Evolutionary conservation across 352 stramenopile genomes (phyloP).

Genomic region (Globisporangium canariense): DNA sequence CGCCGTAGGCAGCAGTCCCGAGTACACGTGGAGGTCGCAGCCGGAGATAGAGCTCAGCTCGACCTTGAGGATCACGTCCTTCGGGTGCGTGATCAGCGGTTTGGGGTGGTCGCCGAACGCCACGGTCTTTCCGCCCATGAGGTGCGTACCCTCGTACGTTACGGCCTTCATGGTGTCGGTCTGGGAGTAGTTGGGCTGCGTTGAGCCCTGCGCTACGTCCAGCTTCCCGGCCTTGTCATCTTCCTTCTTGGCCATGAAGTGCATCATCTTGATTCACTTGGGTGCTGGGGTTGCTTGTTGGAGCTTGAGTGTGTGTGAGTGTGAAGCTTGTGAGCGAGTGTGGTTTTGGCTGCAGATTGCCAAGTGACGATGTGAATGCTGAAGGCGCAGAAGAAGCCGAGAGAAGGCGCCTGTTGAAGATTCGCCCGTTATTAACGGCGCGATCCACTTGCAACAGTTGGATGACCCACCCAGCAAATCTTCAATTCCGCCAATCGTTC

Average conservation of each 20-base stretch:
- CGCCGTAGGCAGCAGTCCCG: constrained; percentile 31
- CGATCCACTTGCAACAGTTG: not conserved
- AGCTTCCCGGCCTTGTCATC: constrained; percentile 33
- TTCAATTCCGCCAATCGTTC: too few species aligned
- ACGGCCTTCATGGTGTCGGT: constrained; percentile 34
- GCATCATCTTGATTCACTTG: constrained; percentile 15
- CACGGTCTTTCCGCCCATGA: constrained; percentile 27
- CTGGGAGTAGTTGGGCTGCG: constrained; percentile 26
- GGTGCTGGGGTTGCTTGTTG: not conserved
- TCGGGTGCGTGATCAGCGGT: constrained; percentile 28
- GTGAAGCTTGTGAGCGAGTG: not conserved
- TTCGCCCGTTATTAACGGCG: not conserved
- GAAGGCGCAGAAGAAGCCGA: too few species aligned
- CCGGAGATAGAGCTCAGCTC: constrained; percentile 35
- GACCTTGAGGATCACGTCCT: constrained; percentile 29
- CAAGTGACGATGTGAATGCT: not conserved
- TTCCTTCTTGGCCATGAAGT: constrained; percentile 28
- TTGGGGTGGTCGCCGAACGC: constrained; percentile 24
- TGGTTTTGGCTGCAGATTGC: not conserved
- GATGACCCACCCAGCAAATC: not conserved
- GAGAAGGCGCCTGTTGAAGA: too few species aligned
- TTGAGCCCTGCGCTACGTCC: constrained; percentile 19
- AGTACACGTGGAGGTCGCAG: constrained; percentile 36
- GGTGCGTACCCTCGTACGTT: constrained; percentile 22
- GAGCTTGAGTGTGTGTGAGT: not conserved